A percentile compares a stretch with the other conserved stretches of the same genome.
These are phyloP conservation scores for Larix kaempferi DNA, from an alignment of 75 land plant genomes.

Conservation along the genomic window DNA sequence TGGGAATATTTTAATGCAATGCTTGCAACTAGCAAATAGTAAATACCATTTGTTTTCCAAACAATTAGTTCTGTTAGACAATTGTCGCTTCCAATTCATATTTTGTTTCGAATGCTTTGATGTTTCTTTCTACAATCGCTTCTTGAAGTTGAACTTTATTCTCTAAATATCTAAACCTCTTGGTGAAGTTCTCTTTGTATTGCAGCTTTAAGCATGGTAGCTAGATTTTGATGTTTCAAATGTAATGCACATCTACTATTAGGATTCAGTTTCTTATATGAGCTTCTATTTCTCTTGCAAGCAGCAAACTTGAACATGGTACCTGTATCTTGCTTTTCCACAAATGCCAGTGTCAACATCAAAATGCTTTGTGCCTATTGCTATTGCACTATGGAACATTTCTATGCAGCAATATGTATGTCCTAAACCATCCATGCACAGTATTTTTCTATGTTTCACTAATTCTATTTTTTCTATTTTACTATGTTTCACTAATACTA, in stretches of 20 bases:
- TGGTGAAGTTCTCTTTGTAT: too few relatives aligned
- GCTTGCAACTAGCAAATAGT: too few relatives aligned
- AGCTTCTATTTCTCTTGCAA: constrained; percentile 32
- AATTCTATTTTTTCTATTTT: background rate
- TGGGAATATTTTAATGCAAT: too few relatives aligned
- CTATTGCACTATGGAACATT: constrained; percentile 92
- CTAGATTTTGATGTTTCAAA: background rate
- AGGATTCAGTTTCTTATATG: constrained; percentile 8
- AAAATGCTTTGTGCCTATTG: constrained; percentile 84
- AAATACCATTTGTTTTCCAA: background rate
- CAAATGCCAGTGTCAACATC: constrained; percentile 92
- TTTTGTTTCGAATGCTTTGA: background rate
- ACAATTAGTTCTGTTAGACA: background rate
- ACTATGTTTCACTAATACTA: background rate
- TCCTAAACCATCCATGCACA: background rate
- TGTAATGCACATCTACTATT: background rate
- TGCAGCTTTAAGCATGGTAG: background rate
- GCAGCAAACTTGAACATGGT: constrained; percentile 97
- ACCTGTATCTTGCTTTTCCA: constrained; percentile 86
- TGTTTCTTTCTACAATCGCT: background rate
- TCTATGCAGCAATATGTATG: constrained; percentile 95
- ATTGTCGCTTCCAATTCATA: background rate
- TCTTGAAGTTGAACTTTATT: too few relatives aligned
- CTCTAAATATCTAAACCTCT: background rate
- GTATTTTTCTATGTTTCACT: background rate